phyloP scores from a whole-genome alignment of 371 early-diverging fungal genomes.

The Mycotypha africana region DNA sequence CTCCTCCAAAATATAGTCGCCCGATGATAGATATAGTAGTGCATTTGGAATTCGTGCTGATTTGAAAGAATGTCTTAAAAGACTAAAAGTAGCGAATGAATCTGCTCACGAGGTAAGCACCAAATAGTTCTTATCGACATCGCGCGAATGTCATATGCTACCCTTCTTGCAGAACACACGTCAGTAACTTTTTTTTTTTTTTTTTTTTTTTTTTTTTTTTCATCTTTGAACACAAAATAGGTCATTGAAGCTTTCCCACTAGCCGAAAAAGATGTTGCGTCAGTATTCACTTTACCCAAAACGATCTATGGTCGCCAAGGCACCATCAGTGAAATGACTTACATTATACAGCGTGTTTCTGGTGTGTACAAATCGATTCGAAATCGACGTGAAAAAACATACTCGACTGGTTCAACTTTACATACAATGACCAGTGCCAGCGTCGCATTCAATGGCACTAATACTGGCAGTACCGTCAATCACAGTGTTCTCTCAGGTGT shows the following conservation, averaged over 20 bases:
- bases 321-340: slow-evolving; percentile 29
- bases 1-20: slow-evolving; percentile 29
- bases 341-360: slow-evolving; percentile 30
- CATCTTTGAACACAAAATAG: too few relatives aligned
- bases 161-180: too few relatives aligned
- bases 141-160: neutral
- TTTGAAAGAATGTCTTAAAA: slow-evolving; percentile 42
- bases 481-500: too few relatives aligned
- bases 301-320: slow-evolving; percentile 36
- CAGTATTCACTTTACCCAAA: slow-evolving; percentile 40
- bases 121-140: too few relatives aligned
- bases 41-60: slow-evolving; percentile 51
- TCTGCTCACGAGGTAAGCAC: slow-evolving; percentile 20
- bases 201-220: too few relatives aligned
- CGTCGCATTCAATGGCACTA: too few relatives aligned
- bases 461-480: too few relatives aligned
- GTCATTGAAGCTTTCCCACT: slow-evolving; percentile 30
- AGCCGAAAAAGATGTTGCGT: slow-evolving; percentile 38
- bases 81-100: slow-evolving; percentile 21
- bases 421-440: slow-evolving; percentile 17
- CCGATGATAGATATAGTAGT: slow-evolving; percentile 51
- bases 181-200: too few relatives aligned
- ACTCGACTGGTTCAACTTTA: slow-evolving; percentile 10
- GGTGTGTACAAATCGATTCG: slow-evolving; percentile 20
- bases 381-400: slow-evolving; percentile 9